phyloP scores from a whole-genome alignment of 2,329 filamentous ascomycete species.

The Atkinsonella hypoxylon region DNA sequence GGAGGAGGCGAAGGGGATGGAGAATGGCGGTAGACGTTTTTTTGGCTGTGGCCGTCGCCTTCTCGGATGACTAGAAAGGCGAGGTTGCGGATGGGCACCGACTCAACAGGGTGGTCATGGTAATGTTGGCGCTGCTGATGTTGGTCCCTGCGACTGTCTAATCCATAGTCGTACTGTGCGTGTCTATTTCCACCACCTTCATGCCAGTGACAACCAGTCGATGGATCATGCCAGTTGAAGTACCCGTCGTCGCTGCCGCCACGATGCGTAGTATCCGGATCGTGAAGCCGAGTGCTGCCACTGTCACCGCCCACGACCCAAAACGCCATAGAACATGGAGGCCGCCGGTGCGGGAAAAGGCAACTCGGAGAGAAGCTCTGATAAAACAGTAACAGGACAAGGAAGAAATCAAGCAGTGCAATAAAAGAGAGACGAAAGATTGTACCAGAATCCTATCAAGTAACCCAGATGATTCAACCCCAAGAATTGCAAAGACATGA shows the following conservation, averaged over 20 bases:
- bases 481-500: background rate
- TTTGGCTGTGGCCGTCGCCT: slow-evolving; percentile 10
- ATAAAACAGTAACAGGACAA: background rate
- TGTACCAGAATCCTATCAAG: no score
- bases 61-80: slow-evolving; percentile 29
- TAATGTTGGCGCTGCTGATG: background rate
- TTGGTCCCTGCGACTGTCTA: background rate
- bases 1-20: slow-evolving; percentile 9
- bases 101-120: slow-evolving; percentile 8
- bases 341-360: background rate
- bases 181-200: background rate
- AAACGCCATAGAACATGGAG: slow-evolving; percentile 27
- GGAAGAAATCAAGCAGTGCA: background rate
- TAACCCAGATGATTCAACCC: no score
- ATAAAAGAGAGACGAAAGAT: background rate
- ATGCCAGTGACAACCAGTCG: background rate
- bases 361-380: background rate
- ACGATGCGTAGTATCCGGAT: slow-evolving; percentile 9
- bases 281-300: slow-evolving; percentile 15
- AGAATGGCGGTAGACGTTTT: slow-evolving; percentile 11
- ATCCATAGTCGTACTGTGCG: background rate
- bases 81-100: slow-evolving; percentile 19
- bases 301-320: slow-evolving; percentile 23
- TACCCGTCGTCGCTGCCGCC: background rate
- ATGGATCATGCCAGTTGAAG: background rate